phyloP scores from a whole-genome alignment of 352 stramenopile species.

The Globisporangium cederbergense region DNA sequence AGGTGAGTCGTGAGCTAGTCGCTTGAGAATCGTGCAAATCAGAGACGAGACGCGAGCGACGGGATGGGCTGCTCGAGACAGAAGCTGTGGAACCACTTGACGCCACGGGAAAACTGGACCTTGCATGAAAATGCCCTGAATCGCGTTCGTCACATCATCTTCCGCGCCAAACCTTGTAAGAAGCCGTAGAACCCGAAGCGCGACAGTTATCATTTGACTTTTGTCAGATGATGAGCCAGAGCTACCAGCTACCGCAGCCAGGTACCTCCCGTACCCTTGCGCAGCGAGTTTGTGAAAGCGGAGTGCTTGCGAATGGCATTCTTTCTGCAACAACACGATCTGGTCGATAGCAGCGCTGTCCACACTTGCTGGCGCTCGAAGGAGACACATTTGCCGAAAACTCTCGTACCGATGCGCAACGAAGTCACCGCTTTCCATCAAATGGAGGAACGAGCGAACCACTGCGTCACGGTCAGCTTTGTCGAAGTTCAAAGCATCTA shows the following conservation, averaged over 20 bases:
- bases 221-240: not conserved
- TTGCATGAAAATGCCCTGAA: slow-evolving; percentile 41
- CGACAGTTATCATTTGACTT: slow-evolving; percentile 41
- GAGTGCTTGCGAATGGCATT: slow-evolving; percentile 31
- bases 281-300: slow-evolving; percentile 36
- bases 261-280: slow-evolving; percentile 31
- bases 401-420: slow-evolving; percentile 30
- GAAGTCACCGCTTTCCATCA: slow-evolving; percentile 50
- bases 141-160: slow-evolving; percentile 28
- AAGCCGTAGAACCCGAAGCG: slow-evolving; percentile 61
- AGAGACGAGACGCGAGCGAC: slow-evolving; percentile 40
- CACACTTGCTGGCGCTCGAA: slow-evolving; percentile 12
- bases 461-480: slow-evolving; percentile 31
- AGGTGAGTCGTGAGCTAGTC: slow-evolving; percentile 57
- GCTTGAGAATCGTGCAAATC: slow-evolving; percentile 55
- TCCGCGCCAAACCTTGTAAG: slow-evolving; percentile 63
- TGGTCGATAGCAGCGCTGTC: slow-evolving; percentile 21
- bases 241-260: slow-evolving; percentile 2
- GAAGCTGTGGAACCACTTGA: slow-evolving; percentile 67
- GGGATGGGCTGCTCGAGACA: slow-evolving; percentile 63
- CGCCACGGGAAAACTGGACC: slow-evolving; percentile 63
- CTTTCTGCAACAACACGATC: slow-evolving; percentile 32
- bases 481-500: slow-evolving; percentile 38
- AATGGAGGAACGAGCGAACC: slow-evolving; percentile 38
- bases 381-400: slow-evolving; percentile 33